Percentiles rank a stretch among this genome's conserved stretches.
Conservation (phyloP, 2,329 filamentous ascomycete genomes). For the Rugonectria rugulosa region DNA sequence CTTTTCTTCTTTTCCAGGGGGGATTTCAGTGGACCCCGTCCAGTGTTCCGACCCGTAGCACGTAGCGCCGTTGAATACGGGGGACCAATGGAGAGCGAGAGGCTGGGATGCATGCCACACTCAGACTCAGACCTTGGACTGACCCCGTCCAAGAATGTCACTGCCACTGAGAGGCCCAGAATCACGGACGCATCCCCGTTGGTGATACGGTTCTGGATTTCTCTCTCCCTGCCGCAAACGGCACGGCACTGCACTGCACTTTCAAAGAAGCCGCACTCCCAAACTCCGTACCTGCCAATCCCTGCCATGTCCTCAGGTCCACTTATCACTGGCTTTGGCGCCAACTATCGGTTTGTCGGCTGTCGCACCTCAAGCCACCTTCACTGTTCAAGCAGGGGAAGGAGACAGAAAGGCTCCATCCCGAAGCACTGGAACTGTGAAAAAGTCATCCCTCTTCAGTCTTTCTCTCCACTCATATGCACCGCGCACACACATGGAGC, state of each 20-base stretch:
- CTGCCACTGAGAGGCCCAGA: background rate
- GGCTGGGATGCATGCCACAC: slow-evolving; percentile 9
- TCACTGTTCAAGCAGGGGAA: background rate
- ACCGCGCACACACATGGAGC: background rate
- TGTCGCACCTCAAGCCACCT: background rate
- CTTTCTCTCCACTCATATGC: background rate
- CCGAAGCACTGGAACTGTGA: too few relatives aligned
- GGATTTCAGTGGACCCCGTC: background rate
- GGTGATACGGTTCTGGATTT: background rate
- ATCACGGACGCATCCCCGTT: background rate
- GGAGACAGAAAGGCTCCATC: background rate
- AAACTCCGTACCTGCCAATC: too few relatives aligned
- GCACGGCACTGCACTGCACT: too few relatives aligned
- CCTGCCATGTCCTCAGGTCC: too few relatives aligned
- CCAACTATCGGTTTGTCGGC: background rate
- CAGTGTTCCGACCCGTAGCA: background rate
- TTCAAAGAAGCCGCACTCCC: too few relatives aligned
- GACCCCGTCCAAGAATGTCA: too few relatives aligned
- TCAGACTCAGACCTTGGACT: too few relatives aligned
- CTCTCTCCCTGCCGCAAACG: background rate
- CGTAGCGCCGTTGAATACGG: slow-evolving; percentile 8
- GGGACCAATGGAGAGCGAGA: slow-evolving; percentile 8
- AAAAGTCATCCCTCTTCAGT: background rate
- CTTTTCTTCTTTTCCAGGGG: background rate
- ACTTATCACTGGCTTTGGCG: background rate